Base-by-base conservation (phyloP, 2,329 filamentous ascomycete genomes). In the Aspergillus pseudoterreus region DNA sequence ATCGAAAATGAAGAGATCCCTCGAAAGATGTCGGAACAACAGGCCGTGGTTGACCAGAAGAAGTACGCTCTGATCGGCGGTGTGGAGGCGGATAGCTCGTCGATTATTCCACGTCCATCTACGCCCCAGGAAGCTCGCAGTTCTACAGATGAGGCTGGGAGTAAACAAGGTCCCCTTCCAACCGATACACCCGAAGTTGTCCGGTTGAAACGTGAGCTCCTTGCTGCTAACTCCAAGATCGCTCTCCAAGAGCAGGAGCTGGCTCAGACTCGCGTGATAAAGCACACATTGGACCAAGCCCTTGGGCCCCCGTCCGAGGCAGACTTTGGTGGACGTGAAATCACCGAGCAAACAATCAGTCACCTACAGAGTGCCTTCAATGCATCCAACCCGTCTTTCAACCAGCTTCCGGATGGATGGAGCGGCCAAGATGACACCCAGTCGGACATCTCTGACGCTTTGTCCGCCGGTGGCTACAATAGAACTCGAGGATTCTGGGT, bases 11-110 rank as follows among this genome's bases (percentile, higher is more conserved):
- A 64, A 42, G 63, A 64, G 11, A 60, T 91, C 47, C 75, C 91
- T 57, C 82, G 86, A 50, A 87, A 85, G 65, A 78, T 92, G 44
- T 82, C 83, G n/a, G 85, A 91, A 67, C 86, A 90, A 63, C 82
- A 86, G 63, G 75, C 75, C 41, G 67, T 30, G 27, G 10, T 30
- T 2, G 27, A 30, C 9, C 27, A 10, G 27, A 30, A 30, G 27
- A 30, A 30, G 27, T 11, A 30, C 27, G 8, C 27, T 4, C 27
- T 30, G 9, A 10, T 15, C 35, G 12, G 35, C 12, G 35, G 35
- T 38, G 17, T 38, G n/a, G 35, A 17, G 17, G 17, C 15, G 11
- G 19, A 21, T 22, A 19, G 17, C 19, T 12, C 4, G 8, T 41
- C 39, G 17, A 3, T 22, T n/a, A n/a, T 42, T 4, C 19, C 17